phyloP scores from a whole-genome alignment of 2,329 filamentous ascomycete genomes.

The Sporothrix sp. region DNA sequence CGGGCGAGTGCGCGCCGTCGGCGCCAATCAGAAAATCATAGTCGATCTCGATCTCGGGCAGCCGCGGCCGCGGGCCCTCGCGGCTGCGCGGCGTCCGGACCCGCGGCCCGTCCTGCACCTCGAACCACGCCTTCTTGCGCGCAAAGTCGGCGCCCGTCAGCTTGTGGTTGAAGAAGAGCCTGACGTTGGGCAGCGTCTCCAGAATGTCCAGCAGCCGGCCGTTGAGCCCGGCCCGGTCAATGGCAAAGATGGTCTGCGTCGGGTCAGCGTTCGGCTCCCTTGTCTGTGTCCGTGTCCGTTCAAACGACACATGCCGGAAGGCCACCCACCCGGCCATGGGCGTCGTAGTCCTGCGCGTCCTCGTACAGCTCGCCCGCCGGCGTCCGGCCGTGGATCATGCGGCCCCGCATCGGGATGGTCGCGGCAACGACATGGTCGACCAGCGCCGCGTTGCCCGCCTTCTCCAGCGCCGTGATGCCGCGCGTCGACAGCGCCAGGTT shows the following conservation, averaged over 20 bases:
- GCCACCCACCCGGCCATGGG: slow-evolving; percentile 77
- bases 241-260: slow-evolving; percentile 66
- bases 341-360: slow-evolving; percentile 79
- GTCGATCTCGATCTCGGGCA: slow-evolving; percentile 68
- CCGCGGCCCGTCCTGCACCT: slow-evolving; percentile 37
- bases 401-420: slow-evolving; percentile 87
- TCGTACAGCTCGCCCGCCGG: slow-evolving; percentile 60
- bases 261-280: not conserved
- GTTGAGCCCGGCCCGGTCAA: slow-evolving; percentile 78
- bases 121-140: slow-evolving; percentile 77
- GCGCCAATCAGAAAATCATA: slow-evolving; percentile 95
- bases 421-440: slow-evolving; percentile 63
- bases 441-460: slow-evolving; percentile 56
- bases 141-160: slow-evolving; percentile 85
- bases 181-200: slow-evolving; percentile 78
- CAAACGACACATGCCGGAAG: slow-evolving; percentile 22
- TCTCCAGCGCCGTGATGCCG: slow-evolving; percentile 77
- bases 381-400: slow-evolving; percentile 81
- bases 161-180: slow-evolving; percentile 87
- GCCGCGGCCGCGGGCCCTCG: too few relatives aligned
- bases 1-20: slow-evolving; percentile 89
- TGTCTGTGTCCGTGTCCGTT: not conserved
- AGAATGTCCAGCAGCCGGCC: slow-evolving; percentile 74
- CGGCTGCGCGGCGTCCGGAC: too few relatives aligned
- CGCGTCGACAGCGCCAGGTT: slow-evolving; percentile 91